Conservation (phyloP, 345 rosid species). For the Noccaea caerulescens region DNA sequence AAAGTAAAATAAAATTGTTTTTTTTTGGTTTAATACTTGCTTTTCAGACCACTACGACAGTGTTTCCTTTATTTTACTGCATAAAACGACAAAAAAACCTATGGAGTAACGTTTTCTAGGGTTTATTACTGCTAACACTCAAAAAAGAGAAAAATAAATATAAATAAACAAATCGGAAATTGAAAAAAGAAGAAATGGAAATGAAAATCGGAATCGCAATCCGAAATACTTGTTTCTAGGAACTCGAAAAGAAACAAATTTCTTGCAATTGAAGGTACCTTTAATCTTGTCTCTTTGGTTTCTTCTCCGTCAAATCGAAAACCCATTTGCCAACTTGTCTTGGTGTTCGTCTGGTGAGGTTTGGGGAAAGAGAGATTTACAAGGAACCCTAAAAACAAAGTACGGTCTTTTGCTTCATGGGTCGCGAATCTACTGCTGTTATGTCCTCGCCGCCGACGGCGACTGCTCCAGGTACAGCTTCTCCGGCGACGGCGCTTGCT, state of each 20-base stretch:
- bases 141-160: neutral
- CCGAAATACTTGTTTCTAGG: constrained; percentile 30
- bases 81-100: constrained; percentile 35
- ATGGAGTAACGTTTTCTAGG: constrained; percentile 36
- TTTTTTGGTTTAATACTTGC: neutral
- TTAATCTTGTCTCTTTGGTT: constrained; percentile 37
- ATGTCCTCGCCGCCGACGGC: constrained; percentile 34
- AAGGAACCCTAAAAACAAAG: constrained; percentile 33
- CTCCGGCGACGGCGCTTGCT: constrained; percentile 66
- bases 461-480: constrained; percentile 22
- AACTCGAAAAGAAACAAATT: constrained; percentile 51
- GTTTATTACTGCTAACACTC: constrained; percentile 35
- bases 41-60: constrained; percentile 24
- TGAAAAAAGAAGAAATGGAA: constrained; percentile 6
- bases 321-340: constrained; percentile 34
- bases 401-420: constrained; percentile 39
- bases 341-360: constrained; percentile 15
- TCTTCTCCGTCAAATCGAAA: constrained; percentile 57
- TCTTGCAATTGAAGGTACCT: constrained; percentile 84
- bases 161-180: neutral
- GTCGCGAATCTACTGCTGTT: constrained; percentile 44
- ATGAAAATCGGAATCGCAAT: constrained; percentile 29
- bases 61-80: constrained; percentile 23
- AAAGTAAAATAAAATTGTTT: neutral
- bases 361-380: constrained; percentile 14